Base-by-base conservation (phyloP, 768 basidiomycete genomes). In the Mycena olivaceomarginata region DNA sequence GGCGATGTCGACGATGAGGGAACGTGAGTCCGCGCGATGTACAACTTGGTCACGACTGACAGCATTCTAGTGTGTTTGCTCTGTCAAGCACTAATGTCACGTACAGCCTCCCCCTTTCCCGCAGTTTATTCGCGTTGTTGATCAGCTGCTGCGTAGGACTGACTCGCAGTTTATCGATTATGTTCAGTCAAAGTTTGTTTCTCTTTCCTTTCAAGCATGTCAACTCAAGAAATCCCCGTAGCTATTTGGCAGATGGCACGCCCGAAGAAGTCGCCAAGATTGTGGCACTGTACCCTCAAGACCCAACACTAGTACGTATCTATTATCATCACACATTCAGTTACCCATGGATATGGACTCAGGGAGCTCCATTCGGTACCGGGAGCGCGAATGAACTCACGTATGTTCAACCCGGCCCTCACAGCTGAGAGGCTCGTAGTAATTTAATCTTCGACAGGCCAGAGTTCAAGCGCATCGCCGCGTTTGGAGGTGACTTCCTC, bases 401-500 rank as follows among this genome's bases (percentile, higher is more conserved):
- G 70, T 72, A 48, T 12, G 68, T 51, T 40, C 22, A 25, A 16
- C 39, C 15, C 63, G 16, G 22, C 22, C 20, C 16, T 43, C 31
- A 31, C 40, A 6, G 39, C 39, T 51, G 8, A 45, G 15, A 10
- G 10, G 1, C 43, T 45, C 9, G 15, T 15, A 5, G 15, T 11
- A 15, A 15, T 45, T 31, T 31, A 31, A 31, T 31, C 31, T 31
- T 31, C 31, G 2, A 45, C 72, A 87, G 86, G 4, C 87, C 87
- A 4, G 66, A 89, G 78, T 88, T 81, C 78, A 89, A 88, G 74
- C 85, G 88, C 3, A 71, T 88, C 9, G 84, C 87, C 2, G 85
- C 86, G 0, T 71, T 87, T n/a, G 82, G 82, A 60, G 88, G 88
- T 1, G 88, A 89, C 74, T 67, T 80, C 9, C 88, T 87, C 78